Evolutionary conservation across 352 stramenopile genomes (phyloP), one percentile per base, ranked within the genome.

Genomic region (Thraustotheca clavata): DNA sequence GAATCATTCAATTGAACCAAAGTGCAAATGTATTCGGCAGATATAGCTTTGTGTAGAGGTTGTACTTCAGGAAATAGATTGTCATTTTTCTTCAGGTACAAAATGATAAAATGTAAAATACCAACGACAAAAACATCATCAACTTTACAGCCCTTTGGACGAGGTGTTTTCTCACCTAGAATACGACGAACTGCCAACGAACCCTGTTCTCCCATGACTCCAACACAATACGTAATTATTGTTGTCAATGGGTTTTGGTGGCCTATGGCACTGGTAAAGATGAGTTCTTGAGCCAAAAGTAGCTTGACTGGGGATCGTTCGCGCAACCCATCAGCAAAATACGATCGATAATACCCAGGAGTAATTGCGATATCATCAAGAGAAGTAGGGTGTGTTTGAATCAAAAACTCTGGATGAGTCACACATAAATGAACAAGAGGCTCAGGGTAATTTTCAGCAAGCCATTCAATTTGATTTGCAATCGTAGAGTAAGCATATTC

Each of bases 41-140:
- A 74, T 12, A 89, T 59, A 0, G 74, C 62, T 29, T 71, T 69
- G 31, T 81, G 80, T 8, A 76, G n/a, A 48, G 68, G 29, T n/a
- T n/a, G n/a, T n/a, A n/a, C n/a, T 67, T 66, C 7, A 88, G 52
- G 77, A 9, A 74, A 71, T 8, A 85, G 71, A 5, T 62, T 55
- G 20, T 89, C 68, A 4, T 89, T 71, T 40, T 60, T 72, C 7
- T 76, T 76, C 4, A 84, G 76, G 59, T 73, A 76, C 33, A 87
- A 62, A 27, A 90, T 72, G 7, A 87, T 75, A 59, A 86, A 88
- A 31, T 83, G 69, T 6, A 90, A 49, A 32, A 87, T 76, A 11
- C 77, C 76, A 27, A 90, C 55, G 7, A 89, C 69, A 22, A 89
- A 69, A 14, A 67, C 71, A 52, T 88, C 76, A 9, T 75, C 69